Evolutionary conservation across 306 rosid genomes (phyloP), one percentile per base, ranked within the genome.

Genomic region (Malus fusca): DNA sequence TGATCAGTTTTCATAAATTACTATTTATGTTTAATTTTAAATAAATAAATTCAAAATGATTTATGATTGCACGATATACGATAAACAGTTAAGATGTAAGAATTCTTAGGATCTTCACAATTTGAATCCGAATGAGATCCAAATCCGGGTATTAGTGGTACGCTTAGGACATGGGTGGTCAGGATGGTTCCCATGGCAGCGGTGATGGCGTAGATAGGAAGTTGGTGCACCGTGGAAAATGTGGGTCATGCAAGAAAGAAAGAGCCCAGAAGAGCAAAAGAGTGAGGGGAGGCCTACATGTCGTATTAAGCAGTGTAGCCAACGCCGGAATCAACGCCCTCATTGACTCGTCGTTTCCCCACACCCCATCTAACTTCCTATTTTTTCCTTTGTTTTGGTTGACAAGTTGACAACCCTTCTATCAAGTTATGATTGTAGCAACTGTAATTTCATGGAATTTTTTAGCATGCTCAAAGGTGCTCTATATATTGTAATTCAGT

Each of bases 271-370:
- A 60, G 35, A 9, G 42, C 21, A 17, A 61, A 0, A 26, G 3
- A 25, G 59, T 17, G 8, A 21, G 46, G 19, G 71, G 68, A 12
- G 21, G 68, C n/a, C 77, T 52, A 52, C 73, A 65, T 31, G 37
- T 11, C 8, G 13, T 4, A 19, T 15, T 19, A 19, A 35, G 9
- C 58, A 66, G 19, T 37, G 71, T 31, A 52, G 15, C 12, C 17
- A 6, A 3, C 28, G 67, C 68, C 82, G 82, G 58, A 21, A 59
- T 65, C 61, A 72, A 63, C 82, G 77, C 77, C 68, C 70, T 53
- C 3, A 71, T 71, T 35, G 35, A 44, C 17, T 3, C 9, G 11
- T 11, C 8, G 23, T 65, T 48, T 48, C 23, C 15, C 30, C 65
- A 48, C 31, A 8, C 25, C 4, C 25, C 60, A 3, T 55, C 60